Evolutionary conservation across 208 protist species (phyloP).

Genomic region (Trypanosoma conorhini): DNA sequence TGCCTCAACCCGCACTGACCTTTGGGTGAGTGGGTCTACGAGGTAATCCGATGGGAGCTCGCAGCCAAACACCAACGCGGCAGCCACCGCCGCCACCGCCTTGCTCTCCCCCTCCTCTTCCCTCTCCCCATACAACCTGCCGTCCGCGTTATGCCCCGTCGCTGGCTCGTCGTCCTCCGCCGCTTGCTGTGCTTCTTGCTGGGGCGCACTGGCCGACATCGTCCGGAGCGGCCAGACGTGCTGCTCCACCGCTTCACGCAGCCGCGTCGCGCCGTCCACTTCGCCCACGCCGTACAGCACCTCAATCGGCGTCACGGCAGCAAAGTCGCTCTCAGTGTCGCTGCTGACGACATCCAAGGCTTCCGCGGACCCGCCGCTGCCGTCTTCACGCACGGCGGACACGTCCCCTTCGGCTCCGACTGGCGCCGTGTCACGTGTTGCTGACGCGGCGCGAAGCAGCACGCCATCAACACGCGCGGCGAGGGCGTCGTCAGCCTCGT

Average conservation of each 20-base stretch:
- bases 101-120: not conserved
- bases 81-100: not conserved
- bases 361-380: conserved; percentile 1
- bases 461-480: conserved; percentile 10
- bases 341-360: conserved; percentile 3
- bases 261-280: conserved; percentile 30
- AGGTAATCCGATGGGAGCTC: conserved; percentile 53
- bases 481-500: conserved; percentile 15
- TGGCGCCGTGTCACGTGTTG: not conserved
- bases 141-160: not conserved
- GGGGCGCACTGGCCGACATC: not conserved
- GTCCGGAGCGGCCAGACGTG: conserved; percentile 48
- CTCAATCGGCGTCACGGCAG: conserved; percentile 31
- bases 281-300: conserved; percentile 29
- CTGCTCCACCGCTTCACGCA: conserved; percentile 59
- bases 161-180: not conserved
- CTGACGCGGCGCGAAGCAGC: not conserved
- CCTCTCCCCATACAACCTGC: not conserved
- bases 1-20: conserved; percentile 41
- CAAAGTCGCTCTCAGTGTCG: not conserved
- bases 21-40: conserved; percentile 54
- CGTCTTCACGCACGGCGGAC: conserved; percentile 25
- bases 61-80: conserved; percentile 22
- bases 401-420: not conserved
- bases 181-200: not conserved